Conservation (phyloP, 2,329 filamentous ascomycete species). For the Aspergillus caelatus region DNA sequence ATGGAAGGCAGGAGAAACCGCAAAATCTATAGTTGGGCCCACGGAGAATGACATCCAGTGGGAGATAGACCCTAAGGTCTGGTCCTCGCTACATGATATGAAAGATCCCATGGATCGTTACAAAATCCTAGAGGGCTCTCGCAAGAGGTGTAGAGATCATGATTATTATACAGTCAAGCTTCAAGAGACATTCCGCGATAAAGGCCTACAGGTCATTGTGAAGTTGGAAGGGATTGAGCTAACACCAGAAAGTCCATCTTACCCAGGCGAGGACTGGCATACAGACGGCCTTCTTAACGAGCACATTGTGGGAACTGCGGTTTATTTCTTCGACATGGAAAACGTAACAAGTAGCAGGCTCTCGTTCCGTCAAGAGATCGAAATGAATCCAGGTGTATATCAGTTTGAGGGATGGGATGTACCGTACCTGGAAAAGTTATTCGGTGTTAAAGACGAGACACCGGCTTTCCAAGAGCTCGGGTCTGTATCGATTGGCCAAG, state of each 20-base stretch:
- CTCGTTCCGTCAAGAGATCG: constrained; percentile 8
- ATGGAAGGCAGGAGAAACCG: constrained; percentile 17
- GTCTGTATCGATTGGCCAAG: constrained; percentile 11
- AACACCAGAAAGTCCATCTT: constrained; percentile 12
- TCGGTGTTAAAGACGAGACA: constrained; percentile 5
- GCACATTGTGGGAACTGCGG: constrained; percentile 9
- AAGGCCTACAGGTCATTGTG: constrained; percentile 19
- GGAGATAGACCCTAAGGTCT: not conserved
- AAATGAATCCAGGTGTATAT: not conserved
- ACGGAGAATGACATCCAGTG: not conserved
- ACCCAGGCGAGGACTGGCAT: constrained; percentile 15
- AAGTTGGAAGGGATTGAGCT: constrained; percentile 15
- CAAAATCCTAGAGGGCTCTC: not conserved
- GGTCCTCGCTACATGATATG: not conserved
- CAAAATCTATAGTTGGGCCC: constrained; percentile 12
- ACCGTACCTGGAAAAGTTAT: constrained; percentile 12
- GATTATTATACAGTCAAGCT: constrained; percentile 17
- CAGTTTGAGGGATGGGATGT: constrained; percentile 12
- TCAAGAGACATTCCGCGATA: constrained; percentile 16
- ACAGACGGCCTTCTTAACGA: constrained; percentile 15
- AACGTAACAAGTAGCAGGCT: constrained; percentile 15
- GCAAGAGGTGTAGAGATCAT: constrained; percentile 2
- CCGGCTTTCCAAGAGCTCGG: constrained; percentile 15
- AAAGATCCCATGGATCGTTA: not conserved
- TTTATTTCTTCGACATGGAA: constrained; percentile 12